Conservation (phyloP, 1,284 basidiomycete genomes). For the Sphagnurus paluster region DNA sequence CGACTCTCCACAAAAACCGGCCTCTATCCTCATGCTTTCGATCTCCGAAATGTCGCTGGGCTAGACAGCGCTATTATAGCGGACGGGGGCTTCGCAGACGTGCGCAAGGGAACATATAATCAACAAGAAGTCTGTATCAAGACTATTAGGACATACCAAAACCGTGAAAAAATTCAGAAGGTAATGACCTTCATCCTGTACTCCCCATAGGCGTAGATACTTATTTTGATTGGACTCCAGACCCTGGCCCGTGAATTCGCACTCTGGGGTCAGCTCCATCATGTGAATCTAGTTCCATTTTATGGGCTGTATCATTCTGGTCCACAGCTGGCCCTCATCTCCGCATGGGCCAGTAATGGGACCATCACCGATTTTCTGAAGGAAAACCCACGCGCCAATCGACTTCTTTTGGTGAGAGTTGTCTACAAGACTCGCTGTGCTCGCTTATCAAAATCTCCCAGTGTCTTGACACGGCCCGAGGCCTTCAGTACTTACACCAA, state of each 20-base stretch:
- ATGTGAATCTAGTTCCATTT: conserved; percentile 4
- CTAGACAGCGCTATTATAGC: neutral
- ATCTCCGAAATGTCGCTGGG: neutral
- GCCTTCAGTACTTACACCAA: neutral
- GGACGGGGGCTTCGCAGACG: conserved; percentile 14
- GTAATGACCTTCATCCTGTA: neutral
- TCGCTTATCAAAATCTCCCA: neutral
- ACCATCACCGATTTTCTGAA: neutral
- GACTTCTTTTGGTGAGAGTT: neutral
- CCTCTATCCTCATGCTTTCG: conserved; percentile 12
- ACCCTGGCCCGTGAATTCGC: neutral
- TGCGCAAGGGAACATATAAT: conserved; percentile 8
- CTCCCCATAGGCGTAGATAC: neutral
- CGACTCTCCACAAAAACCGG: conserved; percentile 3
- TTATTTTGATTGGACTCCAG: neutral
- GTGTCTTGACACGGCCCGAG: conserved; percentile 1
- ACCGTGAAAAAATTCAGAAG: conserved; percentile 6
- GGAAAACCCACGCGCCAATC: neutral
- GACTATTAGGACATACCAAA: conserved; percentile 9
- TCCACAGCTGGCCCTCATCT: neutral
- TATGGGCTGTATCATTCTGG: neutral
- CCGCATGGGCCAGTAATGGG: conserved; percentile 2
- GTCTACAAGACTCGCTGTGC: too few relatives aligned
- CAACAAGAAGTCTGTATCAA: conserved; percentile 13
- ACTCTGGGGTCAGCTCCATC: conserved; percentile 1